Conservation (phyloP, 306 rosid genomes). For the Mucuna pruriens region DNA sequence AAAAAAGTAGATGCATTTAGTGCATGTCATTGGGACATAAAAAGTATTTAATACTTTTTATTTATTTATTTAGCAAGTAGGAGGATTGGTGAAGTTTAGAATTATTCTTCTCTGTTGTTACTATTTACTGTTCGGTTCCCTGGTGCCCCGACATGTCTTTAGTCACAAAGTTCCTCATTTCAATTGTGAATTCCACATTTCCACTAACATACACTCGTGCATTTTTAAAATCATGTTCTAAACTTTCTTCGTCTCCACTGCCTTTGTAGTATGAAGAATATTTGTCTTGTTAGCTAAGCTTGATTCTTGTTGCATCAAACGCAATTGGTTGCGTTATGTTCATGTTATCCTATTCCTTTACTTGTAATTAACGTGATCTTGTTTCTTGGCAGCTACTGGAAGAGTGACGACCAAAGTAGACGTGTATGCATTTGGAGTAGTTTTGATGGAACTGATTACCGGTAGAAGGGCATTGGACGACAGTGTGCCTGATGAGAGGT, state of each 20-base stretch:
- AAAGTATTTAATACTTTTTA: background rate
- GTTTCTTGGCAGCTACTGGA: conserved; percentile 69
- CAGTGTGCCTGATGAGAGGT: conserved; percentile 74
- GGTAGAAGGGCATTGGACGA: conserved; percentile 87
- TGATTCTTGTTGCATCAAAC: background rate
- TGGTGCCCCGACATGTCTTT: background rate
- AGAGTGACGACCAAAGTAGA: conserved; percentile 93
- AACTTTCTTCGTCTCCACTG: conserved; percentile 12
- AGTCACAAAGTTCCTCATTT: background rate
- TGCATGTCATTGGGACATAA: background rate
- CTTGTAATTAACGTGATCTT: conserved; percentile 30
- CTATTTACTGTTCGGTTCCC: background rate
- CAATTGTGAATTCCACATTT: conserved; percentile 2
- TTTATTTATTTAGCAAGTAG: background rate
- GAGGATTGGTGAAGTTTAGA: background rate
- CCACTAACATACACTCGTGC: background rate
- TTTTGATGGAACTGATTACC: conserved; percentile 77
- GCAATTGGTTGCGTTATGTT: conserved; percentile 15
- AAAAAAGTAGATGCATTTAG: background rate
- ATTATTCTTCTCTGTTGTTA: background rate
- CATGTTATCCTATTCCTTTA: background rate
- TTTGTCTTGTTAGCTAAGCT: conserved; percentile 12
- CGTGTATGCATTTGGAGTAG: conserved; percentile 89
- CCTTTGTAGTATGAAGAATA: background rate
- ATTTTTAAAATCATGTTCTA: background rate